phyloP scores from a whole-genome alignment of 257 asterid species.

The Solanum acaule region DNA sequence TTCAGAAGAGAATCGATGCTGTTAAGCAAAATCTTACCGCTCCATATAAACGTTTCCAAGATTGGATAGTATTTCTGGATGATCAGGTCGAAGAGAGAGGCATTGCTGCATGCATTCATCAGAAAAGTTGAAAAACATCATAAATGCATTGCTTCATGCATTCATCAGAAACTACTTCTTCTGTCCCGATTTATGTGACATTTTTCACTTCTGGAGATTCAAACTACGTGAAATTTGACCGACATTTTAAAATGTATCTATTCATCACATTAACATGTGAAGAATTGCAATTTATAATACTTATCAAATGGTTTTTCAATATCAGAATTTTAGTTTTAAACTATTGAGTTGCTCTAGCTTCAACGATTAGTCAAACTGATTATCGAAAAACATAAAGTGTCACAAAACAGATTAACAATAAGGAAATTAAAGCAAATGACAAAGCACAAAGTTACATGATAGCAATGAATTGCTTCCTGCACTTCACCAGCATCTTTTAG shows the following conservation, averaged over 20 bases:
- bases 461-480: constrained; percentile 87
- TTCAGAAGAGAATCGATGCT: not conserved
- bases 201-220: not conserved
- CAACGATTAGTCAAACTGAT: too few relatives aligned
- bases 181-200: not conserved
- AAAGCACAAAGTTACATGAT: constrained; percentile 47
- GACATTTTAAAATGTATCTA: not conserved
- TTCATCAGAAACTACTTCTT: too few relatives aligned
- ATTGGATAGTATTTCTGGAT: constrained; percentile 90
- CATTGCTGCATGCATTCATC: constrained; percentile 50
- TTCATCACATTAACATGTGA: too few relatives aligned
- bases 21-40: constrained; percentile 39
- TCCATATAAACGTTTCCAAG: constrained; percentile 96
- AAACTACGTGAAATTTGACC: not conserved
- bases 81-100: constrained; percentile 75
- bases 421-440: not conserved
- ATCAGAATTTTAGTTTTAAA: too few relatives aligned
- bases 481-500: constrained; percentile 90
- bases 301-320: too few relatives aligned
- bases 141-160: constrained; percentile 14
- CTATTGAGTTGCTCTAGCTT: too few relatives aligned
- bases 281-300: too few relatives aligned
- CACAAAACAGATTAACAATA: not conserved
- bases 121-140: not conserved
- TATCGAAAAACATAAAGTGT: not conserved